phyloP scores from a whole-genome alignment of 306 rosid species.

The Sphenostylis stenocarpa region DNA sequence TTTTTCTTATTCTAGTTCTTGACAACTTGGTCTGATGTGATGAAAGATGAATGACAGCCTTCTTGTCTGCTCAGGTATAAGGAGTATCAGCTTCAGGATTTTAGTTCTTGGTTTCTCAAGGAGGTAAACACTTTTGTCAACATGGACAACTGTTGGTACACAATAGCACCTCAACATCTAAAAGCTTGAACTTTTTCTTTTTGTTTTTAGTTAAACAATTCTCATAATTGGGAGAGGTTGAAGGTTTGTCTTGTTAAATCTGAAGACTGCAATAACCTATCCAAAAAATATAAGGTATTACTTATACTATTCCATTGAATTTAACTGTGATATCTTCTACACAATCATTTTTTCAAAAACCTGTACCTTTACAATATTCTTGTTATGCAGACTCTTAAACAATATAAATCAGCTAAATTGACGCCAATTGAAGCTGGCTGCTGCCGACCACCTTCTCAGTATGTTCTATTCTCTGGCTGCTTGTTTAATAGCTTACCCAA shows the following conservation, averaged over 20 bases:
- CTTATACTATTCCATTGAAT: slow-evolving; percentile 12
- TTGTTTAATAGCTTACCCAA: not conserved
- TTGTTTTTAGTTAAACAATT: slow-evolving; percentile 68
- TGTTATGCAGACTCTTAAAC: slow-evolving; percentile 65
- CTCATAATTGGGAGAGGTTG: slow-evolving; percentile 78
- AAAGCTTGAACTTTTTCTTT: slow-evolving; percentile 21
- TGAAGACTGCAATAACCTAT: slow-evolving; percentile 74
- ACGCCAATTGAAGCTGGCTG: slow-evolving; percentile 91
- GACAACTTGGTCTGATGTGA: slow-evolving; percentile 4
- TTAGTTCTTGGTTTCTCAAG: slow-evolving; percentile 89
- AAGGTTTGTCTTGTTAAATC: slow-evolving; percentile 85
- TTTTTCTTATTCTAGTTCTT: slow-evolving; percentile 14
- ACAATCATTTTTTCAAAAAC: not conserved
- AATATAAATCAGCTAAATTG: slow-evolving; percentile 73
- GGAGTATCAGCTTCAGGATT: slow-evolving; percentile 92
- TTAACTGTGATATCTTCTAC: slow-evolving; percentile 6
- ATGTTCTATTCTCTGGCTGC: slow-evolving; percentile 42
- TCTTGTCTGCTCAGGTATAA: slow-evolving; percentile 69
- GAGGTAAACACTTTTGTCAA: slow-evolving; percentile 48
- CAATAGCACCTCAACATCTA: not conserved
- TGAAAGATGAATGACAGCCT: slow-evolving; percentile 14
- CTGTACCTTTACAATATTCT: not conserved
- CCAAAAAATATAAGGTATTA: slow-evolving; percentile 73
- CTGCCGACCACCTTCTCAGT: slow-evolving; percentile 93
- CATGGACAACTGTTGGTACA: slow-evolving; percentile 4